These are phyloP conservation scores for Aspergillus panamensis DNA, from an alignment of 495 filamentous ascomycete species.

Conservation along the genomic window DNA sequence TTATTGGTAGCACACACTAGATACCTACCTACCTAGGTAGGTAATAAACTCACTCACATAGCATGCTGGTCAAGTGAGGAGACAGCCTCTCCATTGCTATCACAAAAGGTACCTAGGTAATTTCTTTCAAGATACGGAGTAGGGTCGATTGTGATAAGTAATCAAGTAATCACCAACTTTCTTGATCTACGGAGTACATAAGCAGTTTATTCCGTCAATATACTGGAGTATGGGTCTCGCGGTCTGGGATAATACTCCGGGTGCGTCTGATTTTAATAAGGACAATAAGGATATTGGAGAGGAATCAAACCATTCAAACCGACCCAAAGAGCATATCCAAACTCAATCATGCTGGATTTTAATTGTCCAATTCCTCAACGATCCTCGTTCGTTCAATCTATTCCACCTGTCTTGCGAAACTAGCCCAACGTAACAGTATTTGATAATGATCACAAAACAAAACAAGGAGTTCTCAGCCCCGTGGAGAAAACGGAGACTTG, in stretches of 20 bases:
- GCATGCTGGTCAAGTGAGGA: constrained; percentile 23
- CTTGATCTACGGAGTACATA: no score
- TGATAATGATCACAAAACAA: background rate
- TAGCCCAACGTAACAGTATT: background rate
- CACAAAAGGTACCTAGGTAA: background rate
- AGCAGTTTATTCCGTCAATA: no score
- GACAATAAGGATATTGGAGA: no score
- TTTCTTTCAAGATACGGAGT: constrained; percentile 1
- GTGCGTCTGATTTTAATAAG: no score
- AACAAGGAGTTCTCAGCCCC: background rate
- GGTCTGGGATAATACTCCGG: no score
- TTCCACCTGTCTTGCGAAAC: background rate
- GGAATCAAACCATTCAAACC: no score
- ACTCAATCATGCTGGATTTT: no score
- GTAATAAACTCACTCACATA: constrained; percentile 11
- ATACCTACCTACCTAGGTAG: no score
- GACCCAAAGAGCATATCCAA: no score
- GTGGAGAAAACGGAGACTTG: background rate
- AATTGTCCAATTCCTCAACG: background rate
- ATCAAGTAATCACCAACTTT: background rate
- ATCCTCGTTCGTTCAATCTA: background rate
- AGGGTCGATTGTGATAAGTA: background rate
- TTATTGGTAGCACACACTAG: constrained; percentile 3
- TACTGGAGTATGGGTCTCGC: no score
- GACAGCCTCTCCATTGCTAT: background rate